Evolutionary conservation across 192 early-diverging fungal species (phyloP), one percentile per base, ranked within the genome.

Genomic region (Coemansia sp.): DNA sequence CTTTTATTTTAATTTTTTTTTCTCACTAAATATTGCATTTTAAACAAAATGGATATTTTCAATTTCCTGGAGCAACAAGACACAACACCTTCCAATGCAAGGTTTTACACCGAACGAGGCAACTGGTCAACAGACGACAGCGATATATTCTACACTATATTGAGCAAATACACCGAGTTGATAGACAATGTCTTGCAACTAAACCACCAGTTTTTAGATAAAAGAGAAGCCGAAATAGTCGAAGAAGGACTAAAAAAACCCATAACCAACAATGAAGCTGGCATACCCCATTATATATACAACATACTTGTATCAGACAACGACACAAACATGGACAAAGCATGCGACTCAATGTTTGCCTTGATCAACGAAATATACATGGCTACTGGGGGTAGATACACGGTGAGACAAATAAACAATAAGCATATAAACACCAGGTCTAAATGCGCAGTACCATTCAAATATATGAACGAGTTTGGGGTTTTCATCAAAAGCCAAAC

Each of bases 371-470:
- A 58, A 4, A 20, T 58, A 32, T 32, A 58, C 5, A 58, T 58
- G n/a, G 56, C 56, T 32, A 58, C 56, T 6, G 32, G 14, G 11
- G 32, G 32, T 32, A 58, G 32, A 32, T 33, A 33, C 56, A 58
- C 56, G 2, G 32, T 58, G 28, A n/a, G 56, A 11, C 56, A 58
- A 14, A 20, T 58, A 6, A 58, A 58, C 32, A 58, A 58, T 14
- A 58, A 58, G 32, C 56, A 58, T 32, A 58, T 58, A 2, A 58
- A 58, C 28, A 33, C 56, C 9, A 58, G 56, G 28, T 58, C 56
- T 32, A 58, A 33, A 33, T 58, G 56, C 4, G 32, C 56, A 12
- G 56, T 58, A 5, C 56, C 56, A 11, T 32, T 58, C 8, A 58
- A 58, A 34, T 33, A 58, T 33, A 4, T 58, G 2, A 58, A 58